These are phyloP conservation scores for Geotrichum phurueaensis DNA, from an alignment of 1,139 yeast species.

Conservation along the genomic window DNA sequence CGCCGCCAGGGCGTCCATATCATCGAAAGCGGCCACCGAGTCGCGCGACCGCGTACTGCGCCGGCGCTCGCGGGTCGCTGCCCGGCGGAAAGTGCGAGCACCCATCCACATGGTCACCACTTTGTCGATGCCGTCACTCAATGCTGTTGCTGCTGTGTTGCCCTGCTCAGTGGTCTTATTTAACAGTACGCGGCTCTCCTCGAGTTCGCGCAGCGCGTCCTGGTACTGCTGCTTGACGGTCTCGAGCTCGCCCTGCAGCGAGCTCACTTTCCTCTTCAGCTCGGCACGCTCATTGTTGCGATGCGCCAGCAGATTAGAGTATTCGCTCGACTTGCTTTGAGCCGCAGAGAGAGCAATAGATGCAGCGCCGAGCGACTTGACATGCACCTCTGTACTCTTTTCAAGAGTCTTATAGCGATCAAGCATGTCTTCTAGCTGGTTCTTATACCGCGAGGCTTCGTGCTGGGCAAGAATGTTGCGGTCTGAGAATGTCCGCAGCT, in stretches of 20 bases:
- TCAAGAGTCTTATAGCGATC: conserved; percentile 24
- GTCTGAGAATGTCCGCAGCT: conserved; percentile 28
- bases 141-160: conserved; percentile 23
- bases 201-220: conserved; percentile 17
- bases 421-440: conserved; percentile 21
- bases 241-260: conserved; percentile 23
- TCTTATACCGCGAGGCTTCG: conserved; percentile 23
- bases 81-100: background rate
- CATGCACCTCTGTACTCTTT: conserved; percentile 27
- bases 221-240: conserved; percentile 20
- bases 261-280: conserved; percentile 22
- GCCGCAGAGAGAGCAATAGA: conserved; percentile 30
- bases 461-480: conserved; percentile 25
- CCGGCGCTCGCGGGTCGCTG: background rate
- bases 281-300: conserved; percentile 22
- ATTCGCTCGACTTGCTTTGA: conserved; percentile 24
- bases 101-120: conserved; percentile 28
- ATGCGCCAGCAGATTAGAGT: conserved; percentile 23
- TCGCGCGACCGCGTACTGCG: background rate
- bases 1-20: background rate
- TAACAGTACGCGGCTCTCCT: conserved; percentile 1
- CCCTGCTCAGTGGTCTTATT: conserved; percentile 3
- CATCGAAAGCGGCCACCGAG: background rate
- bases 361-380: conserved; percentile 29
- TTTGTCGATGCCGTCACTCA: conserved; percentile 26